Base-by-base conservation (phyloP, 805 yeast genomes). In the Barnettozyma botsteinii region DNA sequence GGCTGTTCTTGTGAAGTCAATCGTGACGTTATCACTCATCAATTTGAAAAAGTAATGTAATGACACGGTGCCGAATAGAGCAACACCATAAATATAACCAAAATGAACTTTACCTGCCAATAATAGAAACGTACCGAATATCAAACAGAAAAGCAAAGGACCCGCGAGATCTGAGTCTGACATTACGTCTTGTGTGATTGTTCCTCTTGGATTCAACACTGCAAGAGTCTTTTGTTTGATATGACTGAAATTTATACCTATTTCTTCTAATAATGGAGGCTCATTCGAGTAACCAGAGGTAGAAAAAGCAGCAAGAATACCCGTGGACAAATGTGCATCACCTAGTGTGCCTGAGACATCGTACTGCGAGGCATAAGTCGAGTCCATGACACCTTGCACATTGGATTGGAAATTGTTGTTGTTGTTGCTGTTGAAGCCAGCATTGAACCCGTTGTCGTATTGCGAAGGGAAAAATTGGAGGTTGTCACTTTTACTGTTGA, bases 71-170 rank as follows among this genome's bases (percentile, higher is more conserved):
- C 98, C 98, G 51, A 91, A 79, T 31, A 93, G 64, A 0, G 96
- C 98, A 31, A 93, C 95, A 29, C 98, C 98, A 56, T 93, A 93
- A 36, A 93, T 85, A 61, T 93, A 93, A 2, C 98, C 98, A 59
- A 93, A 93, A 60, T 93, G 98, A 13, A 91, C 85, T 60, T 91
- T 93, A 5, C 98, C 98, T 1, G 95, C 81, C 32, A 89, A 69
- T 37, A 91, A 66, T 39, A 93, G 66, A 45, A 83, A 77, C 1
- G 88, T 73, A 17, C 96, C 98, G 57, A 91, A 91, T 41, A 87
- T 62, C 38, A 93, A 66, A 55, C 91, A 91, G 61, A 91, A 93
- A 30, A 93, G 65, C 24, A 93, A 70, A 1, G 98, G 98, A 1
- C 98, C 98, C 0, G 98, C 97, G 50, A 93, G 69, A 58, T 93